Evolutionary conservation across 2,329 filamentous ascomycete species (phyloP), one percentile per base, ranked within the genome.

Genomic region (Talaromyces verruculosus): DNA sequence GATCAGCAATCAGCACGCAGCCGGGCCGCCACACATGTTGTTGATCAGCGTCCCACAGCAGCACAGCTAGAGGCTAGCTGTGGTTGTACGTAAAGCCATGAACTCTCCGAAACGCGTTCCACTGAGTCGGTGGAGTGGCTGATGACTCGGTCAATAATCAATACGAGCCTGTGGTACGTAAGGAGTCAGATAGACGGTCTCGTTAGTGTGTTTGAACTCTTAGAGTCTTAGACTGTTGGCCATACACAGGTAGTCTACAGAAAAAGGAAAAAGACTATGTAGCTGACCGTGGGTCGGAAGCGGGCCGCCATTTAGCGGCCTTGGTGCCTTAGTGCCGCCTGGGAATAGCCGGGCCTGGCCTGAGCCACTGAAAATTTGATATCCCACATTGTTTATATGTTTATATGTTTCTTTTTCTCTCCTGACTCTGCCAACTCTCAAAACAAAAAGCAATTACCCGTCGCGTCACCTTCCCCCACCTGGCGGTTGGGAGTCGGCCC

Each of bases 341-440:
- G 17, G 19, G 35, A 58, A 30, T 45, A 45, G 57, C 57, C 57
- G 37, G 57, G 57, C 57, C 57, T 60, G 37, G 57, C 35, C 57
- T 60, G 57, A 43, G 57, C 57, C 57, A 60, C 57, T n/a, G 28
- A 60, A 60, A 60, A 43, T 60, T 60, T 60, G 57, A 43, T 45
- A 28, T 60, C 37, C 35, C 39, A 45, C 22, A 28, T n/a, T 17
- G 39, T 15, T 15, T 41, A n/a, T n/a, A 2, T 17, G 6, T 15
- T 15, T 41, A n/a, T n/a, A 2, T 17, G 6, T 60, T 60, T 60
- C 57, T 60, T 60, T 60, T 45, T 60, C 39, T 59, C 22, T 28
- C 49, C 49, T 53, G 49, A 53, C 28, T 53, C 49, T 30, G 28
- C 47, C 10, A 0, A 11, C 35, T 35, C 30, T 55, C 15, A 22